Evolutionary conservation across 352 stramenopile genomes (phyloP).

Genomic region (Globisporangium carolinianum): DNA sequence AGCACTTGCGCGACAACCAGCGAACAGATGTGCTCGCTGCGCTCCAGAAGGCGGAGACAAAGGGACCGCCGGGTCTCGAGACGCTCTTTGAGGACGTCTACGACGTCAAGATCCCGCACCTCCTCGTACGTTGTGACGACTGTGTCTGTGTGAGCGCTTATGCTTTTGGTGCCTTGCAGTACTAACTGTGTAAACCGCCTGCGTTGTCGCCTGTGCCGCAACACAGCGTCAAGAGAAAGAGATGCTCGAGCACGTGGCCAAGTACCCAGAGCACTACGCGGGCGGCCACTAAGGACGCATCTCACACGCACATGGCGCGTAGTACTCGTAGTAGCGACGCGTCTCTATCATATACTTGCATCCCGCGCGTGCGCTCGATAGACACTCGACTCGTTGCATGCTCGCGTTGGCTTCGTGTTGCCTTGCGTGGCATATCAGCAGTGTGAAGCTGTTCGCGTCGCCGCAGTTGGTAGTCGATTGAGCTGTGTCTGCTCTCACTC

Average conservation of each 20-base stretch:
- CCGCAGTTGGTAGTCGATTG: too few species aligned
- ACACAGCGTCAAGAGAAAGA: constrained; percentile 88
- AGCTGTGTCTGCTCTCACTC: too few species aligned
- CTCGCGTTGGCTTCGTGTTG: too few species aligned
- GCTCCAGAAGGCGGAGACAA: constrained; percentile 87
- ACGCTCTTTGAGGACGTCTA: constrained; percentile 98
- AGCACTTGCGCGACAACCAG: constrained; percentile 80
- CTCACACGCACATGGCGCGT: too few species aligned
- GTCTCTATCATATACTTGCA: too few species aligned
- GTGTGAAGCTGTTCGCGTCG: too few species aligned
- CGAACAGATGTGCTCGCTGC: constrained; percentile 81
- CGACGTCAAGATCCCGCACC: constrained; percentile 88
- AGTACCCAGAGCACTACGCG: constrained; percentile 91
- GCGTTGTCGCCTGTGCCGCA: neutral
- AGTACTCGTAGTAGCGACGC: too few species aligned
- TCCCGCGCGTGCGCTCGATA: too few species aligned
- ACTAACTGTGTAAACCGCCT: neutral
- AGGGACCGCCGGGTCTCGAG: constrained; percentile 75
- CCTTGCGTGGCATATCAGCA: too few species aligned
- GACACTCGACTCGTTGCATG: too few species aligned
- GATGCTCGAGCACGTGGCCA: constrained; percentile 87
- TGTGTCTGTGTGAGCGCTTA: neutral
- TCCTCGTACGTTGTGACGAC: constrained; percentile 59
- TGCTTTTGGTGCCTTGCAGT: too few species aligned
- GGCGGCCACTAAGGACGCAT: constrained; percentile 32